Percentiles rank a stretch among this genome's conserved stretches.
phyloP scores from a whole-genome alignment of 805 yeast species.

The Scheffersomyces stipitis region DNA sequence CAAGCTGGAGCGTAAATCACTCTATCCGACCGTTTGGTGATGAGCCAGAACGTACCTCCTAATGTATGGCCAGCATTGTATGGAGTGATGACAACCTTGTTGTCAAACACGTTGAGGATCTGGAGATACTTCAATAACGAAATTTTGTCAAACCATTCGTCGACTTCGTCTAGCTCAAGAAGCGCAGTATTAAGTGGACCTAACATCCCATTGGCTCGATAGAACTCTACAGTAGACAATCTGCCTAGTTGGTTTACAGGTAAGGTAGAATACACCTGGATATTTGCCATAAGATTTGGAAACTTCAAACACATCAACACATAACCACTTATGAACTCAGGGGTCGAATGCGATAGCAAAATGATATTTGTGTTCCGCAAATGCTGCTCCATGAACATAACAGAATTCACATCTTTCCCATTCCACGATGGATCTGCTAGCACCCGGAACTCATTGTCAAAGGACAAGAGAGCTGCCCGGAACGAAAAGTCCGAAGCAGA shows the following conservation, averaged over 20 bases:
- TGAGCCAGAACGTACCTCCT: constrained; percentile 91
- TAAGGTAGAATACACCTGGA: constrained; percentile 84
- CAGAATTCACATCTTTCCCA: constrained; percentile 41
- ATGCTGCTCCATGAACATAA: constrained; percentile 32
- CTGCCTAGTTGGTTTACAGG: constrained; percentile 88
- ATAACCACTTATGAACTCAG: constrained; percentile 78
- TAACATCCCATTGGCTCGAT: constrained; percentile 66
- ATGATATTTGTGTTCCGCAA: constrained; percentile 58
- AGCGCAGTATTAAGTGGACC: constrained; percentile 65
- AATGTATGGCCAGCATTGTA: constrained; percentile 88
- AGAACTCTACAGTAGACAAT: constrained; percentile 79
- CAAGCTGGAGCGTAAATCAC: constrained; percentile 88
- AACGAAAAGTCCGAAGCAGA: constrained; percentile 25
- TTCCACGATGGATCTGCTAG: constrained; percentile 80
- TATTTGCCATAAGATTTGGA: constrained; percentile 53
- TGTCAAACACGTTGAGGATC: constrained; percentile 61
- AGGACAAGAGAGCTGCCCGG: constrained; percentile 52
- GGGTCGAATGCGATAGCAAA: constrained; percentile 83
- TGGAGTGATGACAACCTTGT: constrained; percentile 70
- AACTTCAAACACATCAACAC: constrained; percentile 60
- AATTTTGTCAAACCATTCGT: constrained; percentile 73
- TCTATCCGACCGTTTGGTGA: constrained; percentile 72
- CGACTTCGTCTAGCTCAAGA: constrained; percentile 72
- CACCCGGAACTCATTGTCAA: constrained; percentile 54
- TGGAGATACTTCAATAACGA: constrained; percentile 76